These are phyloP conservation scores for Melanopsichium pennsylvanicum DNA, from an alignment of 1,284 basidiomycete genomes.

Conservation along the genomic window DNA sequence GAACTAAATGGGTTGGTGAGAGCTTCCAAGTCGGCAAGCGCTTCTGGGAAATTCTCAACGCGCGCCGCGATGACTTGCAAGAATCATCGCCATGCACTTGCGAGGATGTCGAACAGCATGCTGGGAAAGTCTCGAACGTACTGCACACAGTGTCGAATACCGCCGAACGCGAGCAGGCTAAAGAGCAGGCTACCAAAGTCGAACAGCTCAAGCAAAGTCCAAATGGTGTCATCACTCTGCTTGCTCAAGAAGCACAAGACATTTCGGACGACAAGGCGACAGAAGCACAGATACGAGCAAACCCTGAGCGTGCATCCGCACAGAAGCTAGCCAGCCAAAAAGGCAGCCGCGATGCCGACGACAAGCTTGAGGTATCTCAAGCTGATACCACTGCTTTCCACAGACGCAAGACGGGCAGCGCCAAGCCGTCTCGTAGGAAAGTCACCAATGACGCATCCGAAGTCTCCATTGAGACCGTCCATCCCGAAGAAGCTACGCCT, in stretches of 20 bases:
- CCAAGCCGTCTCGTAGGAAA: slow-evolving; percentile 9
- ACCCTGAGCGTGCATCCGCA: not conserved
- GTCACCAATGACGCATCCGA: slow-evolving; percentile 17
- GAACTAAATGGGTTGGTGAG: slow-evolving; percentile 60
- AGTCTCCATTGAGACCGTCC: slow-evolving; percentile 21
- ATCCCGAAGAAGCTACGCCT: slow-evolving; percentile 18
- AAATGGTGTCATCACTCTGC: slow-evolving; percentile 32
- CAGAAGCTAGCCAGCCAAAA: not conserved
- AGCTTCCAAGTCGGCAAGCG: slow-evolving; percentile 58
- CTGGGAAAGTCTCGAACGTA: not conserved
- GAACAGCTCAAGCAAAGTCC: slow-evolving; percentile 38
- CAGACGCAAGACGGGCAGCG: not conserved
- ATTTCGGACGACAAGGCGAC: slow-evolving; percentile 28
- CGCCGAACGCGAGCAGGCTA: slow-evolving; percentile 5
- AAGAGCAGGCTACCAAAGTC: slow-evolving; percentile 31
- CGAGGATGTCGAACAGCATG: not conserved
- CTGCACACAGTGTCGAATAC: not conserved
- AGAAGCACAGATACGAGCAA: not conserved
- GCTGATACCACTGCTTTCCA: not conserved
- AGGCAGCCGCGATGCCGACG: not conserved
- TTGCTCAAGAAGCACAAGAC: slow-evolving; percentile 38
- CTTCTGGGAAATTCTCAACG: slow-evolving; percentile 52
- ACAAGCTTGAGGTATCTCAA: not conserved
- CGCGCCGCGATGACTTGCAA: slow-evolving; percentile 25
- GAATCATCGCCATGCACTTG: slow-evolving; percentile 24